phyloP scores from a whole-genome alignment of 805 yeast genomes.

The Metschnikowia lochheadii region DNA sequence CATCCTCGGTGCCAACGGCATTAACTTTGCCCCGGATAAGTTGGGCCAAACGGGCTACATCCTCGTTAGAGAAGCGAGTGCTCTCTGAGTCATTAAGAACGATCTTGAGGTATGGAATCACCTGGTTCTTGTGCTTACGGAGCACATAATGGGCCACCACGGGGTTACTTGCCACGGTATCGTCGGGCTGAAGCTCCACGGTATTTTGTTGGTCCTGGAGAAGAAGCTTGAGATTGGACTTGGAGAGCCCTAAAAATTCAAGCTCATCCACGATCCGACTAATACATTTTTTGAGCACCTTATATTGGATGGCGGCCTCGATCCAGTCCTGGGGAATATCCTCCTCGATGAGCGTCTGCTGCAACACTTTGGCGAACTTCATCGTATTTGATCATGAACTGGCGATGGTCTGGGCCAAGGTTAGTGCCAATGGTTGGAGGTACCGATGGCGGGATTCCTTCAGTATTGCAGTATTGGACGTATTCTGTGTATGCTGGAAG shows the following conservation, averaged over 20 bases:
- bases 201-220: conserved; percentile 28
- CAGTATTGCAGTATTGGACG: too few relatives aligned
- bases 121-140: conserved; percentile 25
- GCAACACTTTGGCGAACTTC: conserved; percentile 75
- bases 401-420: too few relatives aligned
- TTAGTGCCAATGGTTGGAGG: neutral
- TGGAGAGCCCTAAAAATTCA: conserved; percentile 51
- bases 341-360: conserved; percentile 57
- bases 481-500: neutral
- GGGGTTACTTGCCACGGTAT: conserved; percentile 34
- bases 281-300: conserved; percentile 64
- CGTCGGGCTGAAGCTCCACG: conserved; percentile 31
- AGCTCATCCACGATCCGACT: conserved; percentile 63
- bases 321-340: conserved; percentile 67
- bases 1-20: conserved; percentile 21
- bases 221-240: conserved; percentile 37
- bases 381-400: conserved; percentile 26
- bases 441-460: too few relatives aligned
- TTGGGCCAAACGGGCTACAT: conserved; percentile 26
- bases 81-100: conserved; percentile 29
- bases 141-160: conserved; percentile 41
- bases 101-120: conserved; percentile 38
- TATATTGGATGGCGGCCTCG: conserved; percentile 65
- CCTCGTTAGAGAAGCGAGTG: conserved; percentile 27
- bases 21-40: conserved; percentile 28